Percentiles rank a stretch among this genome's conserved stretches.
These are phyloP conservation scores for Platanthera zijinensis DNA, from an alignment of 106 monocot genomes.

Conservation along the genomic window DNA sequence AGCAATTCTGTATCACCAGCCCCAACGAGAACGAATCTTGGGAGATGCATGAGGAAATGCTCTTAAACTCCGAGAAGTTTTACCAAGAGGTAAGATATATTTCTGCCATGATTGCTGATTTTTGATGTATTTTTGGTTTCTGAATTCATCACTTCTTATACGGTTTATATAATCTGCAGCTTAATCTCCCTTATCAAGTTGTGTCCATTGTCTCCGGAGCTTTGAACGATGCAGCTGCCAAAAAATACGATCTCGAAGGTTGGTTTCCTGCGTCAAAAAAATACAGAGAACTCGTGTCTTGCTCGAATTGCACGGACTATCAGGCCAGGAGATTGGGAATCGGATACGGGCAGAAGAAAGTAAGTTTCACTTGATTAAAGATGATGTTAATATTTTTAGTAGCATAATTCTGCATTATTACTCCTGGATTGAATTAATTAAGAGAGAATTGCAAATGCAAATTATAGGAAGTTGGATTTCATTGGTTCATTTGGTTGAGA, in stretches of 20 bases:
- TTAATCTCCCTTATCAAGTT: slow-evolving; percentile 80
- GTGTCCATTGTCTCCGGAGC: slow-evolving; percentile 94
- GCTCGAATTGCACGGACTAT: slow-evolving; percentile 94
- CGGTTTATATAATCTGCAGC: slow-evolving; percentile 21
- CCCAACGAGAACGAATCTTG: slow-evolving; percentile 84
- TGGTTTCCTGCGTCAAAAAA: slow-evolving; percentile 97
- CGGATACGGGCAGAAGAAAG: slow-evolving; percentile 94
- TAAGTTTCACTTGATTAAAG: slow-evolving; percentile 9
- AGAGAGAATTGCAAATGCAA: background rate
- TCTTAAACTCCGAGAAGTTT: slow-evolving; percentile 91
- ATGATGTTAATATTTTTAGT: background rate
- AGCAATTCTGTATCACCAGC: slow-evolving; percentile 88
- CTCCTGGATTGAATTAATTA: background rate
- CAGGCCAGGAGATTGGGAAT: slow-evolving; percentile 75
- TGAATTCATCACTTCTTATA: no score
- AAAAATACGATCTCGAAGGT: slow-evolving; percentile 89
- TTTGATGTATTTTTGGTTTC: background rate
- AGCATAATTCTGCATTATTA: background rate
- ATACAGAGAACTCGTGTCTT: slow-evolving; percentile 86
- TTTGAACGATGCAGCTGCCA: slow-evolving; percentile 98
- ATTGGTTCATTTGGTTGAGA: background rate
- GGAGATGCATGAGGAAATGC: slow-evolving; percentile 98
- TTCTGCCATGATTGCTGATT: background rate
- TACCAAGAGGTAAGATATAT: slow-evolving; percentile 59
- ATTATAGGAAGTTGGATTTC: background rate